Evolutionary conservation across 306 rosid genomes (phyloP), one percentile per base, ranked within the genome.

Genomic region (Astragalus glycyphyllos): DNA sequence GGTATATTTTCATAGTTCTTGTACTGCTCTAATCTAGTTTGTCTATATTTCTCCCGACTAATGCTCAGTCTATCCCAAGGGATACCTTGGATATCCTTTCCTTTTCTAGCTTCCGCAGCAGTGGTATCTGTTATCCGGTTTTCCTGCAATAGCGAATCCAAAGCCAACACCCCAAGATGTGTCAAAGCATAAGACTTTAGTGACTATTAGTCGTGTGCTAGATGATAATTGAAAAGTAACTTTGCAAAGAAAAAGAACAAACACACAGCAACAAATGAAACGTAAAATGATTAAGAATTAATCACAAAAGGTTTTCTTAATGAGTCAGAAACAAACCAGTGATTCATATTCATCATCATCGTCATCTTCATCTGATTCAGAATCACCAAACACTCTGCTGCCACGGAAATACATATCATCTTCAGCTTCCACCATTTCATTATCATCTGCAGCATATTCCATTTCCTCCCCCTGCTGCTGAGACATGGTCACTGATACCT

Each of bases 11-110:
- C 94, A 77, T 90, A 90, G 74, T 90, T 90, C 88, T 84, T 90
- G 83, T 90, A 90, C 69, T 90, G 94, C 71, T 90, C 94, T 75
- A 90, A 45, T 82, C 96, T 87, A 80, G 89, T 86, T 48, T 86
- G 83, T 71, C 96, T 79, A 70, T 90, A 86, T 73, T 74, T 77
- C 10, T 75, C 77, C 0, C 84, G 77, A 32, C 58, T 71, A 65
- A 80, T 75, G 78, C 84, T 80, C 32, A 80, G 60, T 57, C 84
- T 75, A 56, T 70, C 77, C 84, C 84, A 80, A 56, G 84, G 84
- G 56, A 80, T 80, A 65, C 81, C 81, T 71, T 80, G 84, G 29
- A 80, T 80, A 58, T 80, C 84, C 68, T 75, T 75, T 20, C 81
- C 81, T 20, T 23, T 53, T 51, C 81, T 65, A 64, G 84, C 84